A percentile compares a stretch with the other conserved stretches of the same genome.
phyloP scores from a whole-genome alignment of 2,329 filamentous ascomycete genomes.

The Davidsoniella australis region DNA sequence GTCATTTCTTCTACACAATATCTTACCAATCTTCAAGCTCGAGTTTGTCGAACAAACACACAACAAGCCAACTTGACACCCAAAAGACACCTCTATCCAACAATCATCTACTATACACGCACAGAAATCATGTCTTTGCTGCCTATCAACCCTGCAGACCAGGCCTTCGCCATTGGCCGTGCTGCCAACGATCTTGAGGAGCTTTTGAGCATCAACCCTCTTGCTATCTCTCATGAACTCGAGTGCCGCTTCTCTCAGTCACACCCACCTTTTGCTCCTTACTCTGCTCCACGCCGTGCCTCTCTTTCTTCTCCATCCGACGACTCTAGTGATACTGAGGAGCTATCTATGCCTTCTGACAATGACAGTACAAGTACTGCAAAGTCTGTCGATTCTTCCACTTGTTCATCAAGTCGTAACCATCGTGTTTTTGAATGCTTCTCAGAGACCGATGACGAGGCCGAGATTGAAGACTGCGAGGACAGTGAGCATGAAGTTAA shows the following conservation, averaged over 20 bases:
- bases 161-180: conserved; percentile 4
- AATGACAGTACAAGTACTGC: no score
- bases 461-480: conserved; percentile 6
- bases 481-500: not conserved
- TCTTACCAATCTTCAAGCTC: no score
- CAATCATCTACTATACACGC: no score
- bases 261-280: conserved; percentile 2
- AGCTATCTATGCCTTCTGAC: no score
- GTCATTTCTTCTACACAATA: no score
- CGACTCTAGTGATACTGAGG: not conserved
- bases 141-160: no score
- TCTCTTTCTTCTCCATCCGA: conserved; percentile 4
- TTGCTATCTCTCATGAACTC: conserved; percentile 4
- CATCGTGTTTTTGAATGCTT: not conserved
- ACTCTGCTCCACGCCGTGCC: not conserved
- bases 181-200: conserved; percentile 2
- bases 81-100: no score
- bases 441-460: not conserved
- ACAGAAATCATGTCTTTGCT: no score
- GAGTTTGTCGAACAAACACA: no score
- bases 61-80: not conserved
- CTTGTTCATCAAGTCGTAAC: not conserved
- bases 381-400: no score
- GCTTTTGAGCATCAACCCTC: conserved; percentile 1
- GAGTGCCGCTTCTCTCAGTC: conserved; percentile 5